Percentiles rank a stretch among this genome's conserved stretches.
Conservation (phyloP, 2,329 filamentous ascomycete genomes). For the Dactylellina sp. region DNA sequence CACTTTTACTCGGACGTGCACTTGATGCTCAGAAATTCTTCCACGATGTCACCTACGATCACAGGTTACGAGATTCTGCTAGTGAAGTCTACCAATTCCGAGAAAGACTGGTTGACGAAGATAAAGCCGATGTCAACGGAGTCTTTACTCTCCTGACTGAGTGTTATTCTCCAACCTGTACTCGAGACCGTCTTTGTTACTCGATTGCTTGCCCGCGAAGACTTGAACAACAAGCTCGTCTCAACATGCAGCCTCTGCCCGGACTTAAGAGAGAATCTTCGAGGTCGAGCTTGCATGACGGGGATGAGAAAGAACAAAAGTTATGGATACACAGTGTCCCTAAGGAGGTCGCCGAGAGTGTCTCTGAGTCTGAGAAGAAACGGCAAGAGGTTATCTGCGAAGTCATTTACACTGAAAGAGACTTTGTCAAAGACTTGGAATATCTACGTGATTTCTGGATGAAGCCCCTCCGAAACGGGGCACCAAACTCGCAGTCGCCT, state of each 20-base stretch:
- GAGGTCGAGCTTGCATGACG: slow-evolving; percentile 80
- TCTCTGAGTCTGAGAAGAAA: slow-evolving; percentile 93
- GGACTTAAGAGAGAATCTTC: slow-evolving; percentile 81
- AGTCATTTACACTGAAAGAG: slow-evolving; percentile 97
- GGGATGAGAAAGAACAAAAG: slow-evolving; percentile 94
- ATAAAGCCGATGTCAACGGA: slow-evolving; percentile 86
- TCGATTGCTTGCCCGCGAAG: slow-evolving; percentile 95
- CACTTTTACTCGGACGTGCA: slow-evolving; percentile 87
- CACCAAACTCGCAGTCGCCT: slow-evolving; percentile 75
- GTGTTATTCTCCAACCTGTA: slow-evolving; percentile 98
- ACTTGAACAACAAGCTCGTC: slow-evolving; percentile 90
- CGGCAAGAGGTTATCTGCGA: slow-evolving; percentile 98
- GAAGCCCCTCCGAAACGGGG: slow-evolving; percentile 82
- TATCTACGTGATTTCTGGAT: slow-evolving; percentile 99
- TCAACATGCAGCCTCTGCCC: slow-evolving; percentile 93
- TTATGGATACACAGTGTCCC: slow-evolving; percentile 99
- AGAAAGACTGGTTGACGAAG: slow-evolving; percentile 83
- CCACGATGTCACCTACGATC: slow-evolving; percentile 98
- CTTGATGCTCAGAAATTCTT: slow-evolving; percentile 99
- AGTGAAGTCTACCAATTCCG: slow-evolving; percentile 97
- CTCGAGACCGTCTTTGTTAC: slow-evolving; percentile 93
- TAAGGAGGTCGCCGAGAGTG: slow-evolving; percentile 90
- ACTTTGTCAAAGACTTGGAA: slow-evolving; percentile 98
- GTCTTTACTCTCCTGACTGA: slow-evolving; percentile 96
- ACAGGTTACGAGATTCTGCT: slow-evolving; percentile 90